phyloP scores from a whole-genome alignment of 768 basidiomycete species.

The Podaxis pistillaris region DNA sequence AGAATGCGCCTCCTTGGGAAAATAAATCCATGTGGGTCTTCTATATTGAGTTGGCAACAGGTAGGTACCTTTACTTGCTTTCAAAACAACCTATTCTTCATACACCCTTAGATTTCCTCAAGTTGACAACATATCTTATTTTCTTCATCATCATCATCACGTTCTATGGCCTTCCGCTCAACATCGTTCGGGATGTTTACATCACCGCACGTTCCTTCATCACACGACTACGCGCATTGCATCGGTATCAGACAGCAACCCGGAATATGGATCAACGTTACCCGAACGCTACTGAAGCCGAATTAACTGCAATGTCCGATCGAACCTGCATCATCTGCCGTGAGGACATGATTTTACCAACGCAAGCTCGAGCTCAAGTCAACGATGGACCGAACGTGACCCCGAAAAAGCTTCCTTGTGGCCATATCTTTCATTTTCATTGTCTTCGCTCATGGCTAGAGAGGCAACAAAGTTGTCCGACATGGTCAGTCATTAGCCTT shows the following conservation, averaged over 20 bases:
- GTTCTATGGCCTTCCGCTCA: constrained; percentile 92
- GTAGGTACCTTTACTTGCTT: constrained; percentile 40
- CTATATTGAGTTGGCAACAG: constrained; percentile 89
- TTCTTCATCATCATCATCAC: constrained; percentile 96
- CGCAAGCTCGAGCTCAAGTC: constrained; percentile 27
- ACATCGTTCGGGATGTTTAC: constrained; percentile 97
- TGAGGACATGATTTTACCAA: constrained; percentile 79
- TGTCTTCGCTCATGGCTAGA: constrained; percentile 98
- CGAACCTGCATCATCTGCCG: constrained; percentile 97
- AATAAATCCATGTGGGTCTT: constrained; percentile 97
- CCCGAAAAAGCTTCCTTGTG: constrained; percentile 95
- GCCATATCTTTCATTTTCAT: constrained; percentile 97
- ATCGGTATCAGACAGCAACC: constrained; percentile 92
- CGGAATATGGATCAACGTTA: constrained; percentile 96
- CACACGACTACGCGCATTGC: constrained; percentile 80
- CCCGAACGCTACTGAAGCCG: constrained; percentile 87
- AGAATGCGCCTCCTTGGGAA: constrained; percentile 91
- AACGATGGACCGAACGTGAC: constrained; percentile 86
- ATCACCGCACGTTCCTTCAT: constrained; percentile 93
- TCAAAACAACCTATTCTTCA: constrained; percentile 12
- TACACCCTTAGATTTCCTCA: constrained; percentile 76
- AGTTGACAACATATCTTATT: constrained; percentile 85
- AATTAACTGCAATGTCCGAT: constrained; percentile 79
- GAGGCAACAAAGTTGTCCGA: constrained; percentile 97
- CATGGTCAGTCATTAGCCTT: constrained; percentile 64